phyloP scores from a whole-genome alignment of 129 eudicot genomes.

The Heracleum sosnowskyi region DNA sequence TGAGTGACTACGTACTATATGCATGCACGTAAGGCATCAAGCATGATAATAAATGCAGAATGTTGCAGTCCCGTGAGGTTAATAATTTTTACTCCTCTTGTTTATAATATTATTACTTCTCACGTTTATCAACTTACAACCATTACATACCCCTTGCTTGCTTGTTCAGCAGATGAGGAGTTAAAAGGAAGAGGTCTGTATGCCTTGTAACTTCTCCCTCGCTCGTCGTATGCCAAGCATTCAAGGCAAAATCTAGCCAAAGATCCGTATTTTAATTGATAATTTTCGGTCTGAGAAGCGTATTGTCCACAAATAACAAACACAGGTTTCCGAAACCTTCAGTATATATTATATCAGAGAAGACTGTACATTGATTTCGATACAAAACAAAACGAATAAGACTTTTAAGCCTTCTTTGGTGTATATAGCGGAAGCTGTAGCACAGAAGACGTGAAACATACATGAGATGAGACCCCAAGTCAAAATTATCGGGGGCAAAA shows the following conservation, averaged over 20 bases:
- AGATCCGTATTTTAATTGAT: background rate
- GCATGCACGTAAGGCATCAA: background rate
- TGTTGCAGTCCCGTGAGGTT: conserved; percentile 12
- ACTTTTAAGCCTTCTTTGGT: too few relatives aligned
- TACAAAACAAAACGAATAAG: too few relatives aligned
- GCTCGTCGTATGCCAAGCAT: too few relatives aligned
- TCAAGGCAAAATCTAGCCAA: background rate
- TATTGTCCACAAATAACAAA: background rate
- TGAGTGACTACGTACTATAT: background rate
- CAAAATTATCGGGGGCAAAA: too few relatives aligned
- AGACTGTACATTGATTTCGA: too few relatives aligned
- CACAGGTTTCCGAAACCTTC: too few relatives aligned
- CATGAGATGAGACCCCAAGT: too few relatives aligned
- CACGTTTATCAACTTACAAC: conserved; percentile 5
- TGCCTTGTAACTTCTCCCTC: too few relatives aligned
- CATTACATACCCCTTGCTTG: background rate
- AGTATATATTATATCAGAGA: too few relatives aligned
- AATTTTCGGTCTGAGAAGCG: background rate
- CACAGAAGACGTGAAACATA: too few relatives aligned
- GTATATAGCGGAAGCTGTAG: too few relatives aligned
- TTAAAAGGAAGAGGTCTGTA: too few relatives aligned
- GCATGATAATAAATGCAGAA: background rate
- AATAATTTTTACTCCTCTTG: conserved; percentile 10
- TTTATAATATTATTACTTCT: background rate
- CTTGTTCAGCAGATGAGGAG: background rate